Evolutionary conservation across 495 filamentous ascomycete genomes (phyloP), one percentile per base, ranked within the genome.

Genomic region (Platismatia glauca): DNA sequence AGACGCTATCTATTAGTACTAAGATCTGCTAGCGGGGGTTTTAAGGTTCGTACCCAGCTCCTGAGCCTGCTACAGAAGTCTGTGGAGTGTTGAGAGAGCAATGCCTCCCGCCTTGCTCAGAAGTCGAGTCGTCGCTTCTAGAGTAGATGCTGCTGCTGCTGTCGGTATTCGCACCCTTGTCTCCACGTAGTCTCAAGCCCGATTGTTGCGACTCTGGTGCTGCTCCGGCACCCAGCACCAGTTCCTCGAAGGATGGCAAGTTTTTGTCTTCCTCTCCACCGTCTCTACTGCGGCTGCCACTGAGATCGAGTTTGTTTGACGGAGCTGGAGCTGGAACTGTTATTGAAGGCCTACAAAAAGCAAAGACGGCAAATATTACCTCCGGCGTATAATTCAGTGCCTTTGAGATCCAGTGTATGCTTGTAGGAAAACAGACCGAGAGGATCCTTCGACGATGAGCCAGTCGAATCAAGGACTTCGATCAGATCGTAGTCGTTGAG

Each of bases 1-100:
- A 39, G 34, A n/a, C 57, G 43, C 37, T 46, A 59, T 59, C 39
- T 59, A 12, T 59, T 31, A 59, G 22, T 55, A 55, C 7, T 35
- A 15, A 35, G 2, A 57, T 57, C 55, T 48, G 18, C 16, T 34
- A 38, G 12, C 22, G 22, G 15, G 33, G 33, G 27, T 18, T 43
- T 46, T 16, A 20, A 34, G 22, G 22, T 13, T 60, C 24, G 22
- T 60, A 59, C 20, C 20, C 20, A 59, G 57, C 57, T 59, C 46
- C 9, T 59, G 11, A 59, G 24, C 37, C 31, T 33, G 22, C 4
- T 48, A 27, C 15, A 48, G 41, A 60, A 60, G 9, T 60, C 34
- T 12, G 15, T 60, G 34, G 22, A 60, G 58, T 44, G 34, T 60
- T 43, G 22, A 60, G 15, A 22, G 22, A 44, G 33, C n/a, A 43